Conservation (phyloP, 352 stramenopile genomes). For the Phytophthora citricola region DNA sequence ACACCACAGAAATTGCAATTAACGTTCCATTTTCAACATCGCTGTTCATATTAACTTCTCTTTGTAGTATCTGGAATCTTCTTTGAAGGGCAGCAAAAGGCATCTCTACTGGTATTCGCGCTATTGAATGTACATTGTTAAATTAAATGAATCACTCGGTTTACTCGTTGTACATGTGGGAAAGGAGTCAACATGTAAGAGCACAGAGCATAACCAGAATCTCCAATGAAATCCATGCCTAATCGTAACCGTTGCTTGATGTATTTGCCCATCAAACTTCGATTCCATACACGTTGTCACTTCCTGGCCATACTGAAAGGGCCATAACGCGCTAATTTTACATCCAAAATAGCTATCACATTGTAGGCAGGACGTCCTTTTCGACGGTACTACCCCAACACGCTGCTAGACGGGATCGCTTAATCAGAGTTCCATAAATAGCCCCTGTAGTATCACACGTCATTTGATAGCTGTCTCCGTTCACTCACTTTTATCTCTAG, state of each 20-base stretch:
- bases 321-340: background rate
- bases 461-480: too few species aligned
- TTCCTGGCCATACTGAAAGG: background rate
- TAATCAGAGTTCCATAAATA: background rate
- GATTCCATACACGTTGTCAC: background rate
- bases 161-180: background rate
- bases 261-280: background rate
- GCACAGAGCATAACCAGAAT: background rate
- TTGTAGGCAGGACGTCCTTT: background rate
- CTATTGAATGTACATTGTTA: background rate
- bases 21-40: background rate
- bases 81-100: conserved; percentile 2
- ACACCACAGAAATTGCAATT: background rate
- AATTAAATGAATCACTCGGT: too few species aligned
- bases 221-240: background rate
- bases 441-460: too few species aligned
- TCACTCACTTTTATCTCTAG: conserved; percentile 7
- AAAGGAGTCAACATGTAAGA: background rate
- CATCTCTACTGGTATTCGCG: background rate
- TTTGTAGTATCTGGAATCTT: conserved; percentile 1
- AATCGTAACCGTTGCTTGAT: background rate
- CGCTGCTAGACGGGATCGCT: background rate
- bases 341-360: background rate
- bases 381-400: background rate
- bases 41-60: background rate